Conservation (phyloP, 2,329 filamentous ascomycete genomes). For the Aspergillus oerlinghausenensis region DNA sequence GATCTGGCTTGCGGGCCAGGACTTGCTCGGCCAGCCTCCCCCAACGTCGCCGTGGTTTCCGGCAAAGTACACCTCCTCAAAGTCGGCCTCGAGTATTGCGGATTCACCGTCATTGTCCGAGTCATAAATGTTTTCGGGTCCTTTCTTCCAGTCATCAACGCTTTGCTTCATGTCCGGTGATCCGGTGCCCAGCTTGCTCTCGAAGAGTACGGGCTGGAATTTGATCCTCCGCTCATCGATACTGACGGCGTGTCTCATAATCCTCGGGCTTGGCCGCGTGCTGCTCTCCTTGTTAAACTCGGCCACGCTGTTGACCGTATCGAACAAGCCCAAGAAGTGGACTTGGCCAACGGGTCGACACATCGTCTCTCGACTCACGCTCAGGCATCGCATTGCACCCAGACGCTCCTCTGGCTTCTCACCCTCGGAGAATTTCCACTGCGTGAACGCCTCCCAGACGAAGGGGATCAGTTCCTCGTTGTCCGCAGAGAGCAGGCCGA, state of each 20-base stretch:
- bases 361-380: slow-evolving; percentile 12
- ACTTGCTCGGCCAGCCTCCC: slow-evolving; percentile 63
- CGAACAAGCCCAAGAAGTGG: slow-evolving; percentile 23
- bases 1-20: slow-evolving; percentile 56
- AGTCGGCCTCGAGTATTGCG: slow-evolving; percentile 42
- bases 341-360: slow-evolving; percentile 14
- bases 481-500: slow-evolving; percentile 15
- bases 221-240: slow-evolving; percentile 53
- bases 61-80: slow-evolving; percentile 68
- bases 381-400: slow-evolving; percentile 4
- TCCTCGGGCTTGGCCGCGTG: slow-evolving; percentile 33
- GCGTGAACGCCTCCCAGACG: slow-evolving; percentile 14
- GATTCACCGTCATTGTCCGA: background rate
- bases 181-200: background rate
- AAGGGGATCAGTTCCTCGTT: slow-evolving; percentile 19
- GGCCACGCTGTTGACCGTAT: slow-evolving; percentile 23
- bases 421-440: slow-evolving; percentile 12
- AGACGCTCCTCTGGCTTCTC: background rate
- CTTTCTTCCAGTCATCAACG: background rate
- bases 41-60: slow-evolving; percentile 73
- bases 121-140: background rate
- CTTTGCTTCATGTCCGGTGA: background rate
- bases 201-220: slow-evolving; percentile 33
- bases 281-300: slow-evolving; percentile 13
- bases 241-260: slow-evolving; percentile 50